Conservation (phyloP, 306 rosid species). For the apple (Malus domestica) region DNA sequence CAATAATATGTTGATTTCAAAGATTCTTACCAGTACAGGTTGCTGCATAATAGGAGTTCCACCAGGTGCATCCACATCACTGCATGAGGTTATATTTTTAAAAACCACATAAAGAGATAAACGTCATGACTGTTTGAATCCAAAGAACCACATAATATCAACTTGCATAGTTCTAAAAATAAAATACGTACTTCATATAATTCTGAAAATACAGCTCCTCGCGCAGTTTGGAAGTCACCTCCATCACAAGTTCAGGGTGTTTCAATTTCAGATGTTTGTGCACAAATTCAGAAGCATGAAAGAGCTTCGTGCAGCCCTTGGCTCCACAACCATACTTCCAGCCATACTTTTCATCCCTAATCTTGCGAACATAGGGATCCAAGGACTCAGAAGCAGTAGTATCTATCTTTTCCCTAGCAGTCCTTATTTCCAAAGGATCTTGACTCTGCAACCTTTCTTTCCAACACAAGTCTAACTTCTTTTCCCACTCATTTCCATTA, state of each 20-base stretch:
- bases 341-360: constrained; percentile 98
- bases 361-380: constrained; percentile 88
- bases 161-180: constrained; percentile 1
- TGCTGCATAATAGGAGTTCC: constrained; percentile 97
- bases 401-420: constrained; percentile 94
- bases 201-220: constrained; percentile 89
- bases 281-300: constrained; percentile 96
- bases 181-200: constrained; percentile 81
- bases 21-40: constrained; percentile 50
- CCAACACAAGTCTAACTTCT: constrained; percentile 80
- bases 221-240: constrained; percentile 71
- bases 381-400: constrained; percentile 76
- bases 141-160: neutral
- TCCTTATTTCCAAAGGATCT: constrained; percentile 91
- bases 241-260: constrained; percentile 82
- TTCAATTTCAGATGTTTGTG: constrained; percentile 89
- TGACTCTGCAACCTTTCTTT: constrained; percentile 77
- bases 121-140: neutral
- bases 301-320: constrained; percentile 97
- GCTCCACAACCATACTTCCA: constrained; percentile 99
- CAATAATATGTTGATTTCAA: neutral
- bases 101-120: neutral
- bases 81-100: constrained; percentile 21
- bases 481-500: constrained; percentile 84
- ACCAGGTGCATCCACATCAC: constrained; percentile 90